Evolutionary conservation across 2,329 filamentous ascomycete species (phyloP).

Genomic region (Monosporascus sp.): DNA sequence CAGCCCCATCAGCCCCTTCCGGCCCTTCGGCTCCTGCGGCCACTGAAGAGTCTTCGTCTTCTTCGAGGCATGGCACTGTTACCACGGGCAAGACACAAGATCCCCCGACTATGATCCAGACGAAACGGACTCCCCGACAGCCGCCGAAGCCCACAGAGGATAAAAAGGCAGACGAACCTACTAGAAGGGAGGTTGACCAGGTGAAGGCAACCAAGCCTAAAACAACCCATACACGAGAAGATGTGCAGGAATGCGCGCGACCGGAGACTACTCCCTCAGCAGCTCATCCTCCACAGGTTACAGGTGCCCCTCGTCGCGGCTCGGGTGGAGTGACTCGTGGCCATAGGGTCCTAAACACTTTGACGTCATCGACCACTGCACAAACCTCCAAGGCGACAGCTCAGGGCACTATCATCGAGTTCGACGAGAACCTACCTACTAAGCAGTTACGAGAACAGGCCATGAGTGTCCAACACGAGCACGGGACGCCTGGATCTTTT

Average conservation of each 20-base stretch:
- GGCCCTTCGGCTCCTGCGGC: background rate
- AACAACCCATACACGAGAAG: slow-evolving; percentile 6
- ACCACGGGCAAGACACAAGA: background rate
- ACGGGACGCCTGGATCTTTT: slow-evolving; percentile 22
- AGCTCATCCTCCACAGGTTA: slow-evolving; percentile 25
- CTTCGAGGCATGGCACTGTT: background rate
- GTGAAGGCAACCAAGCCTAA: slow-evolving; percentile 3
- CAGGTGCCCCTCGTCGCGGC: slow-evolving; percentile 11
- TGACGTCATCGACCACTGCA: slow-evolving; percentile 29
- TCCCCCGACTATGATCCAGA: background rate
- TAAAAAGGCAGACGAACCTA: slow-evolving; percentile 1
- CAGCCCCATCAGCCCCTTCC: slow-evolving; percentile 7
- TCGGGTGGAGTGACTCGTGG: slow-evolving; percentile 22
- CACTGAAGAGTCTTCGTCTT: background rate
- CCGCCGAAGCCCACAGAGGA: slow-evolving; percentile 1
- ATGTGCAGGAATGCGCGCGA: slow-evolving; percentile 12
- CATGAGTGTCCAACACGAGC: slow-evolving; percentile 9
- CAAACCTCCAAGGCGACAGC: slow-evolving; percentile 37
- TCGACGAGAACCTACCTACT: slow-evolving; percentile 24
- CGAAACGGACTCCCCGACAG: background rate
- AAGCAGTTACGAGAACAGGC: slow-evolving; percentile 17
- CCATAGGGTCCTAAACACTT: slow-evolving; percentile 21
- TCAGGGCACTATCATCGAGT: slow-evolving; percentile 39
- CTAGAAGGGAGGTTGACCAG: background rate
- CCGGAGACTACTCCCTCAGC: slow-evolving; percentile 19